A percentile compares a stretch with the other conserved stretches of the same genome.
These are phyloP conservation scores for Cyberlindnera veronae DNA, from an alignment of 805 yeast species.

Conservation along the genomic window DNA sequence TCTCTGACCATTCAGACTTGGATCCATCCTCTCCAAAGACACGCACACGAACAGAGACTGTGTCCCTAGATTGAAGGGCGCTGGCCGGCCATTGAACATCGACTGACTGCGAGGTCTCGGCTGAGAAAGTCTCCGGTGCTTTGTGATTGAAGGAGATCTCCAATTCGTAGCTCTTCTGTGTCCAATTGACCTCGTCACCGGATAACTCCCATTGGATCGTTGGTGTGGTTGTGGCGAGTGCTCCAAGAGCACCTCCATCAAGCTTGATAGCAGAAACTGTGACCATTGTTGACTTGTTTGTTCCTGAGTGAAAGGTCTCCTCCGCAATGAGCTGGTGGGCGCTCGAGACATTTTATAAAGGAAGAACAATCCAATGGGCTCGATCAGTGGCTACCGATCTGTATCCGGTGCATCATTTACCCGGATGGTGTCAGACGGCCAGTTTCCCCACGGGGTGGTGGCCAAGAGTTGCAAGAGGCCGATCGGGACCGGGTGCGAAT, in stretches of 20 bases:
- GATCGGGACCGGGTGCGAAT: too few relatives aligned
- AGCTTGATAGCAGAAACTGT: slow-evolving; percentile 4
- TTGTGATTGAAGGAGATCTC: slow-evolving; percentile 4
- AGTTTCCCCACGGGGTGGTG: too few relatives aligned
- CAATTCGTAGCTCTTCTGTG: slow-evolving; percentile 8
- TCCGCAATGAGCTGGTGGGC: too few relatives aligned
- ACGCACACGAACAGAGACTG: slow-evolving; percentile 4
- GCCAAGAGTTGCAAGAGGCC: too few relatives aligned
- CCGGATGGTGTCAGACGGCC: too few relatives aligned
- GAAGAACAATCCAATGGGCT: too few relatives aligned
- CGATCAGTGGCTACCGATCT: too few relatives aligned
- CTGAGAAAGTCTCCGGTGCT: not conserved
- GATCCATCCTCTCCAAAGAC: slow-evolving; percentile 15
- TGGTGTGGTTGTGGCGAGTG: slow-evolving; percentile 11
- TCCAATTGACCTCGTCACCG: slow-evolving; percentile 16
- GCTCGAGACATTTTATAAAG: too few relatives aligned
- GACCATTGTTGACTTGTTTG: slow-evolving; percentile 9
- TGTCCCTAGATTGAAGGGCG: slow-evolving; percentile 9
- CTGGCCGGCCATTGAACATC: slow-evolving; percentile 15
- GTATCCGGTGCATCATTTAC: too few relatives aligned
- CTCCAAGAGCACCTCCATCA: slow-evolving; percentile 13
- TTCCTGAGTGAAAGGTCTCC: not conserved
- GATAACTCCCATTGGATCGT: slow-evolving; percentile 12
- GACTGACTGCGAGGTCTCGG: slow-evolving; percentile 2
- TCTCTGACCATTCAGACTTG: slow-evolving; percentile 12